Base-by-base conservation (phyloP, 2,329 filamentous ascomycete genomes). In the Penicillium decumbens region DNA sequence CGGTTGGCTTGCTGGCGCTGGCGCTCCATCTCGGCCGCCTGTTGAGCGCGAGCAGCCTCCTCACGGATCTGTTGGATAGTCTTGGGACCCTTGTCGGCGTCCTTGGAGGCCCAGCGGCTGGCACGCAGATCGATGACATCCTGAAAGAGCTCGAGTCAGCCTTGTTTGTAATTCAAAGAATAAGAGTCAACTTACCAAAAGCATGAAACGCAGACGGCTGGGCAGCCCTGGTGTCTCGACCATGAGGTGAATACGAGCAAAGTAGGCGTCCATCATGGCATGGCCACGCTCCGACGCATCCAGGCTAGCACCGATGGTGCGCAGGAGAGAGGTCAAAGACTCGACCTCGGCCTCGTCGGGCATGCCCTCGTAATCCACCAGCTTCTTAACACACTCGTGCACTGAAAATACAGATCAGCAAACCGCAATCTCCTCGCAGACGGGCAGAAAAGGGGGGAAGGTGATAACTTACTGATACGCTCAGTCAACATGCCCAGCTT, bases 401-500 rank as follows among this genome's bases (percentile, higher is more conserved):
- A 98, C 40, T 42, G 9, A 10, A 42, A 18, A 20, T 20, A 12
- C 3, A 20, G 20, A 8, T 37, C 18, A 37, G 33, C 33, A 37
- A 37, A 20, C 18, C 18, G 33, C n/a, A 18, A 37, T 8, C 18
- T 12, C 33, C 3, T 37, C 1, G 8, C 18, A 37, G 5, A 20
- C 12, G 3, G 18, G 27, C 8, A 28, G 12, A 37, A 2, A 13
- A 27, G 20, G 20, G 20, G 20, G 20, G 3, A 23, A 23, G 20
- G 20, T n/a, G 25, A 40, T 2, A 40, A 40, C 38, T 40, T 40
- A 40, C 38, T 40, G 38, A 40, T 40, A 7, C 92, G 88, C 72
- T 96, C 89, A 54, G 93, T 98, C 72, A 98, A 81, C 93, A 98
- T 98, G 69, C 87, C 85, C 53, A 98, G 84, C 80, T 97, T 98